Percentiles rank a stretch among this genome's conserved stretches.
Evolutionary conservation across 768 basidiomycete species (phyloP).

Genomic region (Naematelia encephala): DNA sequence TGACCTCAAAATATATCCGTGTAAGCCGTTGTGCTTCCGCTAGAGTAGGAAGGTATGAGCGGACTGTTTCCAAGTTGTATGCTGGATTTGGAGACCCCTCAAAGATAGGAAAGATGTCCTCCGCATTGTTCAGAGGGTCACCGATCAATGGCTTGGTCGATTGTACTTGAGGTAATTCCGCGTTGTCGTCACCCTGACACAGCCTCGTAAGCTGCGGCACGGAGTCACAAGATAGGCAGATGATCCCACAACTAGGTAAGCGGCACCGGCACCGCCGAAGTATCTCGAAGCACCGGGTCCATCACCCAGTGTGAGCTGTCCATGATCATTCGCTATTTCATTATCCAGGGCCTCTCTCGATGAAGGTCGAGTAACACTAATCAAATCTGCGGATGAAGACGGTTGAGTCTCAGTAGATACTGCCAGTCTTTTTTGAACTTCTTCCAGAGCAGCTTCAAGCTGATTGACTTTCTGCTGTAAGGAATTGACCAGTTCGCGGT

Average conservation of each 20-base stretch:
- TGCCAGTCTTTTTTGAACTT: not conserved
- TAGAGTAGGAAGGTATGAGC: not conserved
- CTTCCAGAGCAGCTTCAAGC: not conserved
- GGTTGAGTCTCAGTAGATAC: not conserved
- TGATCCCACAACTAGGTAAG: slow-evolving; percentile 4
- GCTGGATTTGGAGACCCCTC: not conserved
- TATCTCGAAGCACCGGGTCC: slow-evolving; percentile 3
- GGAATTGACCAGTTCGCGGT: not conserved
- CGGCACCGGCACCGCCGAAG: slow-evolving; percentile 5
- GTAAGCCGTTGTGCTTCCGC: not conserved
- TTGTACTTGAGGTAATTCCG: not conserved
- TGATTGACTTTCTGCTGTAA: not conserved
- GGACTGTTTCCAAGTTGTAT: not conserved
- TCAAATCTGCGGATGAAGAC: not conserved
- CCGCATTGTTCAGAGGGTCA: not conserved
- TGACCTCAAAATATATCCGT: not conserved
- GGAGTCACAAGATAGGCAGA: not conserved
- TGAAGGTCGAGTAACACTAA: not conserved
- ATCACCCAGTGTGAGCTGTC: slow-evolving; percentile 7
- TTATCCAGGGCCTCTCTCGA: not conserved
- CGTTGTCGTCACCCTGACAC: not conserved
- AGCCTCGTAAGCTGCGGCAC: not conserved
- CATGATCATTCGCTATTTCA: slow-evolving; percentile 1
- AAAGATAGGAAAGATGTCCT: not conserved
- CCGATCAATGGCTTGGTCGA: not conserved